Conservation (phyloP, 2,329 filamentous ascomycete genomes). For the Lachnellula arida region DNA sequence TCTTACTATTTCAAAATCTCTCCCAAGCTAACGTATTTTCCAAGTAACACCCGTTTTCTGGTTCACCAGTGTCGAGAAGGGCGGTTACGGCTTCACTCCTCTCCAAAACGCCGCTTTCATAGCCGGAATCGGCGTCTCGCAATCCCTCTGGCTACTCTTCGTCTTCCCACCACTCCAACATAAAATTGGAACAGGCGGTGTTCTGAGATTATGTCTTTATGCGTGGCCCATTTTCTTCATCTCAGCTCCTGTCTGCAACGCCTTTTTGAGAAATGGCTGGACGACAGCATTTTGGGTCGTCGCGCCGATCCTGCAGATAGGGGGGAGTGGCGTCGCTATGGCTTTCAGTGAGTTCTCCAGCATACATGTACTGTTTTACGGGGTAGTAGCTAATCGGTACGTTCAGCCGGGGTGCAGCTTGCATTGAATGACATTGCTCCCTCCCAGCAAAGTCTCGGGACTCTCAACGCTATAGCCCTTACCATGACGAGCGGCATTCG, state of each 20-base stretch:
- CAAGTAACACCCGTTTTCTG: conserved; percentile 60
- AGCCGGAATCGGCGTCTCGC: conserved; percentile 57
- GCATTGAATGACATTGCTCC: conserved; percentile 71
- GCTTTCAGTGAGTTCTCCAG: conserved; percentile 43
- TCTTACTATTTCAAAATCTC: not conserved
- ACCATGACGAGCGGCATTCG: conserved; percentile 58
- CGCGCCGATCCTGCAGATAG: conserved; percentile 50
- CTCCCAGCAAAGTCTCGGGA: conserved; percentile 58
- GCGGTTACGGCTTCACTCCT: conserved; percentile 61
- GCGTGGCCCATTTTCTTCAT: conserved; percentile 63
- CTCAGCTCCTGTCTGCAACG: conserved; percentile 48
- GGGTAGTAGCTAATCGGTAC: conserved; percentile 43
- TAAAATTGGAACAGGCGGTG: conserved; percentile 59
- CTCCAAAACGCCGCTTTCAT: conserved; percentile 63
- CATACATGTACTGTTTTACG: conserved; percentile 34
- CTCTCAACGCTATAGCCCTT: conserved; percentile 65
- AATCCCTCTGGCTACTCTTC: conserved; percentile 67
- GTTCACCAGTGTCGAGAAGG: conserved; percentile 57
- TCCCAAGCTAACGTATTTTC: not conserved
- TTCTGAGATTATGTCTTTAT: conserved; percentile 54
- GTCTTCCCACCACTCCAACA: conserved; percentile 65
- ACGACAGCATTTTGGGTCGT: conserved; percentile 31
- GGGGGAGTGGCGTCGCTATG: conserved; percentile 40
- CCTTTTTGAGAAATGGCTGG: conserved; percentile 46
- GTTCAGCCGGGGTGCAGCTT: conserved; percentile 66